Percentiles rank a stretch among this genome's conserved stretches.
phyloP scores from a whole-genome alignment of 805 yeast species.

The Kazachstania viticola region DNA sequence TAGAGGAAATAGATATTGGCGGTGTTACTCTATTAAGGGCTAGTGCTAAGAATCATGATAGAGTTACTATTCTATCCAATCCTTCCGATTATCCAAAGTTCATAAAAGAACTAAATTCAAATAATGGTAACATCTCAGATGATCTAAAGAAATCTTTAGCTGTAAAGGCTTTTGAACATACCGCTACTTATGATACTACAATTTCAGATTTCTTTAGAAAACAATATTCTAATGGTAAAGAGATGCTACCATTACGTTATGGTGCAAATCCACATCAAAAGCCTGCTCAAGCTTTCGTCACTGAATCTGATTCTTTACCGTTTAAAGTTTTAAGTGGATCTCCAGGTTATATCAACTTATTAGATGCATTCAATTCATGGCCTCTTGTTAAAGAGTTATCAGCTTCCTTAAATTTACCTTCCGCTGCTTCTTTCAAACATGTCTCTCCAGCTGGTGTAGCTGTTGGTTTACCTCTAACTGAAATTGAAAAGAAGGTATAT shows the following conservation, averaged over 20 bases:
- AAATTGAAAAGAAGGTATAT: constrained; percentile 85
- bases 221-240: constrained; percentile 78
- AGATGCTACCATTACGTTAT: constrained; percentile 89
- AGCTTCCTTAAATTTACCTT: constrained; percentile 87
- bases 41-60: constrained; percentile 94
- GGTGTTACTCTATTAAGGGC: constrained; percentile 95
- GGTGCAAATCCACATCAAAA: constrained; percentile 99
- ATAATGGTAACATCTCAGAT: constrained; percentile 53
- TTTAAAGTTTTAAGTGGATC: constrained; percentile 89
- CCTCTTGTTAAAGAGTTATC: constrained; percentile 93
- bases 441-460: constrained; percentile 99
- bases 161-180: constrained; percentile 92
- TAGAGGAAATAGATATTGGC: constrained; percentile 96
- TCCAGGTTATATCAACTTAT: constrained; percentile 92
- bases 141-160: constrained; percentile 75
- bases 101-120: constrained; percentile 58
- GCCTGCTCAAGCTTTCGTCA: constrained; percentile 93
- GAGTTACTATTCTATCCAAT: constrained; percentile 90
- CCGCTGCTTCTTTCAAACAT: constrained; percentile 97
- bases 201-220: constrained; percentile 95
- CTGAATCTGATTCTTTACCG: constrained; percentile 75
- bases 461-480: constrained; percentile 86
- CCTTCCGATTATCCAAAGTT: constrained; percentile 85
- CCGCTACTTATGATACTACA: constrained; percentile 92
- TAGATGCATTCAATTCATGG: constrained; percentile 97